Evolutionary conservation across 2,329 filamentous ascomycete genomes (phyloP).

Genomic region (Karstenula rhodostoma): DNA sequence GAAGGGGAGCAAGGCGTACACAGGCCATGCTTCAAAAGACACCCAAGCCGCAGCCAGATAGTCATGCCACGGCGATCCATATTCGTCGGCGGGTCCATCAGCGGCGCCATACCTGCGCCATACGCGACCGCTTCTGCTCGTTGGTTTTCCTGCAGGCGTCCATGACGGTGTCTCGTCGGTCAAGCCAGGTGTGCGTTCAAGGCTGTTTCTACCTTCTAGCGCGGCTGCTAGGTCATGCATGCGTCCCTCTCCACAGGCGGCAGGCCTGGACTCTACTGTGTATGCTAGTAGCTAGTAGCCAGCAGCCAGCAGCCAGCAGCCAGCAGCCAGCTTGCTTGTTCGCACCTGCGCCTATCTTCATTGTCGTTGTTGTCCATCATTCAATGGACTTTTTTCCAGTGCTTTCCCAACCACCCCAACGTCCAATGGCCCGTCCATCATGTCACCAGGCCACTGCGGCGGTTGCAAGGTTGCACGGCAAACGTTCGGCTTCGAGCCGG

Average conservation of each 20-base stretch:
- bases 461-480: background rate
- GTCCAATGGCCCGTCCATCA: background rate
- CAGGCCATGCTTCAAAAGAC: background rate
- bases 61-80: background rate
- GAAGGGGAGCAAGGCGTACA: background rate
- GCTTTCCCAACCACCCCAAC: background rate
- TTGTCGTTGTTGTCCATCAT: background rate
- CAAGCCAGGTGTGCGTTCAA: slow-evolving; percentile 6
- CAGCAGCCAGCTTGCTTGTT: background rate
- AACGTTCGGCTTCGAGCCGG: slow-evolving; percentile 12
- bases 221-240: background rate
- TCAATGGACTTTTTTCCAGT: background rate
- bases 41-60: background rate
- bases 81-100: slow-evolving; percentile 2
- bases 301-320: background rate
- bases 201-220: slow-evolving; percentile 5
- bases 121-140: background rate
- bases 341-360: background rate
- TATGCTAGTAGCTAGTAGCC: too few relatives aligned
- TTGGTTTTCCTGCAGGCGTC: background rate
- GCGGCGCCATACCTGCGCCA: background rate
- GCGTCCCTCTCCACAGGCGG: background rate
- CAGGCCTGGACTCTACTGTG: slow-evolving; percentile 4
- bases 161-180: background rate
- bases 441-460: background rate